Evolutionary conservation across 1,284 basidiomycete genomes (phyloP).

Genomic region (Moesziomyces aphidis): DNA sequence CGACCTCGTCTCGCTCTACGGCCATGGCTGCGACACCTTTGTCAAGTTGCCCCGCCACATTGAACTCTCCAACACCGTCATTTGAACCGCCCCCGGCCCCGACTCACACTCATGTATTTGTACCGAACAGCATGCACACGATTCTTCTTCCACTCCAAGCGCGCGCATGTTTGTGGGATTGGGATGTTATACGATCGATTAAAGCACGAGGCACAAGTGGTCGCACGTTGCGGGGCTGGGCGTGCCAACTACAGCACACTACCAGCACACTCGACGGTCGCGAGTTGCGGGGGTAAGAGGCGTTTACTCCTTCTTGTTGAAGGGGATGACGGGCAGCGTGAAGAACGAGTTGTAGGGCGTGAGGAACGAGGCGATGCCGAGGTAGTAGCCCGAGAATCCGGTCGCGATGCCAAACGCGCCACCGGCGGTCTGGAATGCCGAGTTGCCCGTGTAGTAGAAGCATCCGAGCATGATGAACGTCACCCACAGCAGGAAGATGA

Average conservation of each 20-base stretch:
- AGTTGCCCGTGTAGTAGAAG: conserved; percentile 29
- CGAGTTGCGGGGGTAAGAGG: no score
- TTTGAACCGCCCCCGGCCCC: conserved; percentile 7
- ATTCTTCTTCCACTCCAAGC: no score
- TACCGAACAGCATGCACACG: no score
- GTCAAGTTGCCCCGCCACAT: conserved; percentile 57
- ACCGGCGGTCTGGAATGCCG: conserved; percentile 28
- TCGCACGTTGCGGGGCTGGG: no score
- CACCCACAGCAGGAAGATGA: conserved; percentile 47
- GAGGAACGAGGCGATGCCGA: conserved; percentile 47
- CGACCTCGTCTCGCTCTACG: conserved; percentile 31
- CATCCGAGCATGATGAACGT: conserved; percentile 39
- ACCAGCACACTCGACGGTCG: background rate
- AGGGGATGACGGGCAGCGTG: conserved; percentile 46
- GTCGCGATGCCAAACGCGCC: conserved; percentile 51
- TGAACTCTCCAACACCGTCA: conserved; percentile 48
- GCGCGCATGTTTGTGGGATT: no score
- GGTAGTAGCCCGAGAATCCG: conserved; percentile 51
- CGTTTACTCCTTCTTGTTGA: conserved; percentile 32
- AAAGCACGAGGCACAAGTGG: no score
- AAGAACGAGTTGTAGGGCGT: conserved; percentile 51
- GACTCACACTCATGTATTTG: background rate
- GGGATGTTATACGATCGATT: no score
- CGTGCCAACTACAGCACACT: no score
- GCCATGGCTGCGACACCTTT: conserved; percentile 61